Percentiles rank a stretch among this genome's conserved stretches.
These are phyloP conservation scores for Annona cherimola DNA, from an alignment of 164 flowering plant genomes.

Conservation along the genomic window DNA sequence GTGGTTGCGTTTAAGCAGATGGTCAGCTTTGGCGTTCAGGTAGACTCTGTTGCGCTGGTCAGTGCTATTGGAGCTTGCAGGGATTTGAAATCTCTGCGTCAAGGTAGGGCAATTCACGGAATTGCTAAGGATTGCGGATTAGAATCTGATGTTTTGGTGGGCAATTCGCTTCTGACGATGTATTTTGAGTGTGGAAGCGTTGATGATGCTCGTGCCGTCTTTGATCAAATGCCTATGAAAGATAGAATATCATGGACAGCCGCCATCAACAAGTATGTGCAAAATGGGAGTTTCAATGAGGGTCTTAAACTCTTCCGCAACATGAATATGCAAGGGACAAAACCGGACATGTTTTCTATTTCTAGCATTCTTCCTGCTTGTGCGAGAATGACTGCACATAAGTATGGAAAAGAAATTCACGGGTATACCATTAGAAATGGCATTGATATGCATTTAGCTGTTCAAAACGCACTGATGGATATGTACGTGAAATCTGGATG, in stretches of 20 bases:
- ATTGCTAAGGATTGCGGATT: conserved; percentile 39
- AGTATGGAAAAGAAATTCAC: conserved; percentile 64
- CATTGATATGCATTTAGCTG: conserved; percentile 26
- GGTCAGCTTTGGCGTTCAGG: conserved; percentile 24
- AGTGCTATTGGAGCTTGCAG: conserved; percentile 51
- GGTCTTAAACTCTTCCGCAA: conserved; percentile 46
- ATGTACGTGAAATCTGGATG: conserved; percentile 74
- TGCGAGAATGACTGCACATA: conserved; percentile 50
- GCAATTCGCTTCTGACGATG: conserved; percentile 65
- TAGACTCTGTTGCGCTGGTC: conserved; percentile 48
- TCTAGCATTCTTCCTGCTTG: conserved; percentile 67
- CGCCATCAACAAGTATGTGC: conserved; percentile 42
- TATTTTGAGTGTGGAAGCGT: conserved; percentile 49
- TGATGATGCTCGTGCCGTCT: conserved; percentile 41
- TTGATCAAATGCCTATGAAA: conserved; percentile 38
- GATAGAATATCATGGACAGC: conserved; percentile 67
- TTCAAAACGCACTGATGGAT: conserved; percentile 57
- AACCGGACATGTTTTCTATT: conserved; percentile 41
- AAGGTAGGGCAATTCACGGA: conserved; percentile 43
- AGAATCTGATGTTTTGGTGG: conserved; percentile 43
- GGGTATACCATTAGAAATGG: conserved; percentile 41
- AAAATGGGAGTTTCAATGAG: conserved; percentile 58
- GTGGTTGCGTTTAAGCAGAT: conserved; percentile 40
- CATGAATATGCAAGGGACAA: conserved; percentile 45
- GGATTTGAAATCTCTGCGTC: conserved; percentile 29